These are phyloP conservation scores for Ceratocystis ficicola DNA, from an alignment of 2,329 filamentous ascomycete genomes.

Conservation along the genomic window DNA sequence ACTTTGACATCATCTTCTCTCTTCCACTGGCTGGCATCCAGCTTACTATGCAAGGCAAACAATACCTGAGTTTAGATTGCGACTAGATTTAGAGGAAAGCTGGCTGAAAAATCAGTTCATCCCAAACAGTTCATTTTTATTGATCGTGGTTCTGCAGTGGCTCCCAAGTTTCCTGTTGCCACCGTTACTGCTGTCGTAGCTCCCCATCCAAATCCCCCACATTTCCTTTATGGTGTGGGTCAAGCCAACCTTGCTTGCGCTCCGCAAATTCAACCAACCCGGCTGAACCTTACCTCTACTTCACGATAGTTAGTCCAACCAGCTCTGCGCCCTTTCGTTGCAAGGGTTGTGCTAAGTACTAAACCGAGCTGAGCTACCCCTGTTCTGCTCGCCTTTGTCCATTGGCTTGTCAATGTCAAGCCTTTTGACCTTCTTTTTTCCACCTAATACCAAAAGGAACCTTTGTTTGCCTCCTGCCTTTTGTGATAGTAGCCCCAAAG, in stretches of 20 bases:
- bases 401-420: not conserved
- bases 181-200: not conserved
- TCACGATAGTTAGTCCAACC: not conserved
- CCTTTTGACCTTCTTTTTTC: not conserved
- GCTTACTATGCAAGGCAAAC: not conserved
- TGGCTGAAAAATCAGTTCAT: not conserved
- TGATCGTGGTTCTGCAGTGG: not conserved
- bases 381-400: not conserved
- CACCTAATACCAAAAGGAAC: not conserved
- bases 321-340: not conserved
- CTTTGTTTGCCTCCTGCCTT: not conserved
- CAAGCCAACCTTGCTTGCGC: not conserved
- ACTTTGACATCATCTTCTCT: too few species aligned
- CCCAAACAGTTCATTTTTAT: not conserved
- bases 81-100: not conserved
- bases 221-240: conserved; percentile 4
- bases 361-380: conserved; percentile 6
- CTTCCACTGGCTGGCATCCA: not conserved
- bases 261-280: not conserved
- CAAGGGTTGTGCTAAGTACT: not conserved
- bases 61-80: not conserved
- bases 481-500: not conserved
- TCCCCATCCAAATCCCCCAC: conserved; percentile 13
- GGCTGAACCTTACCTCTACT: not conserved
- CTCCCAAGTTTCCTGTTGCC: not conserved